A percentile compares a stretch with the other conserved stretches of the same genome.
Evolutionary conservation across 2,329 filamentous ascomycete genomes (phyloP).

Genomic region (Chaetomium strumarium): DNA sequence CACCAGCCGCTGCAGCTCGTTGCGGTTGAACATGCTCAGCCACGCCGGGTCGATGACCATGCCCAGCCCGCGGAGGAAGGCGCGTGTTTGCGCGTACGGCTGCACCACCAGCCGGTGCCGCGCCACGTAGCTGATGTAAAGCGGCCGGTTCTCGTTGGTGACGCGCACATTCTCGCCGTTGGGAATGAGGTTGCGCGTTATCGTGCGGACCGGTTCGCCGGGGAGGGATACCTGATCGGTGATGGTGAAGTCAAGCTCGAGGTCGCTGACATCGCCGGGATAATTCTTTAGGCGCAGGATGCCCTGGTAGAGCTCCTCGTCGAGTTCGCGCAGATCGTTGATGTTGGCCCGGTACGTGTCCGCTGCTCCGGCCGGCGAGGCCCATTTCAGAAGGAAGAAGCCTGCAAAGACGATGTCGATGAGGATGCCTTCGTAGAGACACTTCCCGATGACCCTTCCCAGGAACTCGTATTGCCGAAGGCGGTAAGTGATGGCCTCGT

Average conservation of each 20-base stretch:
- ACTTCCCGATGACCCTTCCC: conserved; percentile 90
- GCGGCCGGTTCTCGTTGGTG: conserved; percentile 83
- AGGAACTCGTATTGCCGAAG: conserved; percentile 82
- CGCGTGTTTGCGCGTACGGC: conserved; percentile 71
- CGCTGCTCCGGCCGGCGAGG: conserved; percentile 51
- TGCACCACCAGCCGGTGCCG: conserved; percentile 80
- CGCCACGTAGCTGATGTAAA: conserved; percentile 92
- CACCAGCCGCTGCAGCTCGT: conserved; percentile 86
- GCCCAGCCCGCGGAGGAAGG: conserved; percentile 80
- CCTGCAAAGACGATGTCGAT: conserved; percentile 89
- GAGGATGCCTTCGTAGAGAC: conserved; percentile 92
- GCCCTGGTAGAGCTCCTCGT: conserved; percentile 85
- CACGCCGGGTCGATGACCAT: conserved; percentile 86
- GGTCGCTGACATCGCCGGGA: conserved; percentile 69
- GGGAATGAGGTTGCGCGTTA: conserved; percentile 69
- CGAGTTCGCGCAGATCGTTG: conserved; percentile 88
- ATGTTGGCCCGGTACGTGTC: conserved; percentile 81
- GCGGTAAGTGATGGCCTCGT: conserved; percentile 51
- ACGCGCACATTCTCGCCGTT: conserved; percentile 72
- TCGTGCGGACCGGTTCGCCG: conserved; percentile 47
- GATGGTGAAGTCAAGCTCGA: conserved; percentile 84
- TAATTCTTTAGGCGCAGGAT: conserved; percentile 81
- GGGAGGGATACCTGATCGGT: conserved; percentile 57
- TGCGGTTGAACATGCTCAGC: conserved; percentile 98
- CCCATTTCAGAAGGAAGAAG: conserved; percentile 96